Evolutionary conservation across 768 basidiomycete genomes (phyloP).

Genomic region (Tephrocybe sp.): DNA sequence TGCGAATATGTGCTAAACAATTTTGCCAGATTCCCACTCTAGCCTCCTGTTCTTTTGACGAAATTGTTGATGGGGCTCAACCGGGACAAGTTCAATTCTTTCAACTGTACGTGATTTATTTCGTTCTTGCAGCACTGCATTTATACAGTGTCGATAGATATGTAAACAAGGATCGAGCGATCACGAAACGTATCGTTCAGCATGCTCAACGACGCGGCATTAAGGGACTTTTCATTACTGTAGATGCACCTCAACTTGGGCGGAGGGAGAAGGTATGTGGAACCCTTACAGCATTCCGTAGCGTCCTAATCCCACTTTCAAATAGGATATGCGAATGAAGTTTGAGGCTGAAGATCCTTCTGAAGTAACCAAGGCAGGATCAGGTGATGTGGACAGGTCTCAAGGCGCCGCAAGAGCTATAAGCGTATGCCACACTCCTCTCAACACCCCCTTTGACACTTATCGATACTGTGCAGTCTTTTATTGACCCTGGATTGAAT

Average conservation of each 20-base stretch:
- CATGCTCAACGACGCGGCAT: slow-evolving; percentile 90
- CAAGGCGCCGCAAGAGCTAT: slow-evolving; percentile 96
- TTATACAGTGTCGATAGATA: slow-evolving; percentile 44
- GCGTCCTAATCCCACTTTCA: background rate
- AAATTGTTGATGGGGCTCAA: slow-evolving; percentile 83
- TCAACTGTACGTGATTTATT: slow-evolving; percentile 60
- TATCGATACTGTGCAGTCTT: slow-evolving; percentile 49
- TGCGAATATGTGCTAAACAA: background rate
- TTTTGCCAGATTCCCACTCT: slow-evolving; percentile 82
- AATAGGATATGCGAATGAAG: slow-evolving; percentile 96
- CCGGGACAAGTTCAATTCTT: slow-evolving; percentile 82
- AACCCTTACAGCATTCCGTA: background rate
- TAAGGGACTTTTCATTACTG: slow-evolving; percentile 94
- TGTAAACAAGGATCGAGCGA: slow-evolving; percentile 86
- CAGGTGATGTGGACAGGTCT: slow-evolving; percentile 65
- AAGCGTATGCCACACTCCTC: slow-evolving; percentile 47
- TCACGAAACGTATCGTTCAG: slow-evolving; percentile 83
- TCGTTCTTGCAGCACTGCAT: background rate
- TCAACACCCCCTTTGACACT: background rate
- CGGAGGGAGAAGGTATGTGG: slow-evolving; percentile 74
- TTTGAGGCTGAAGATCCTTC: slow-evolving; percentile 79
- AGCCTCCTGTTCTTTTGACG: slow-evolving; percentile 94
- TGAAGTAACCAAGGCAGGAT: slow-evolving; percentile 50
- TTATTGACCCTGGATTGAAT: slow-evolving; percentile 88
- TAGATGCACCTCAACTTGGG: slow-evolving; percentile 95